A percentile compares a stretch with the other conserved stretches of the same genome.
Evolutionary conservation across 2,329 filamentous ascomycete species (phyloP).

Genomic region (Pestalotiopsis sp.): DNA sequence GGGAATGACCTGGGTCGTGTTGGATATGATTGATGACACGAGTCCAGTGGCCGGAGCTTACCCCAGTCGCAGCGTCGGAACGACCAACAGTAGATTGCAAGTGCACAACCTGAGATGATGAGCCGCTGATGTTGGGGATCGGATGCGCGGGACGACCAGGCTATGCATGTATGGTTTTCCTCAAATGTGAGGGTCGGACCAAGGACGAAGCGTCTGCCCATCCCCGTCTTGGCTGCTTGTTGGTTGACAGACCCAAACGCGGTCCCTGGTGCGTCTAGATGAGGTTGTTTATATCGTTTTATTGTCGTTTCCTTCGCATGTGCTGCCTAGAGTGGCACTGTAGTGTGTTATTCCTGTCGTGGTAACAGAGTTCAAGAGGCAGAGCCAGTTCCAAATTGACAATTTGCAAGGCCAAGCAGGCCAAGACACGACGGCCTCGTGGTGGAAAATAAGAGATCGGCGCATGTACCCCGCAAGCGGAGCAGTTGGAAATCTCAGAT

Average conservation of each 20-base stretch:
- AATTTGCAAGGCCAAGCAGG: neutral
- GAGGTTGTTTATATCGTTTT: too few species aligned
- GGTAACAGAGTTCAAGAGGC: neutral
- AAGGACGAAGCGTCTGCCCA: neutral
- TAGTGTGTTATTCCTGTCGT: too few species aligned
- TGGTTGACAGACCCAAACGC: too few species aligned
- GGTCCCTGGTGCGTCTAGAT: too few species aligned
- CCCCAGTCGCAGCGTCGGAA: neutral
- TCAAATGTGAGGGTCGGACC: neutral
- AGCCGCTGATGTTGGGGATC: neutral
- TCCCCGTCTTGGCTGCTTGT: neutral
- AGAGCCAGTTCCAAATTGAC: neutral
- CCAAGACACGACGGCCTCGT: neutral
- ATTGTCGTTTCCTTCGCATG: too few species aligned
- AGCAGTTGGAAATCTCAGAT: neutral
- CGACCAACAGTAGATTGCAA: neutral
- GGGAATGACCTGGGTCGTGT: neutral
- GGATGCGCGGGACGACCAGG: neutral
- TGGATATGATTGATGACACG: neutral
- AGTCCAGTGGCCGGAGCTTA: neutral
- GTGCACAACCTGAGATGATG: neutral
- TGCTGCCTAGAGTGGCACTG: too few species aligned
- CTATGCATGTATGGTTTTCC: neutral
- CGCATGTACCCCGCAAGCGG: neutral
- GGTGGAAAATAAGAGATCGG: neutral